These are phyloP conservation scores for Naganishia liquefaciens DNA, from an alignment of 1,284 basidiomycete species.

Conservation along the genomic window DNA sequence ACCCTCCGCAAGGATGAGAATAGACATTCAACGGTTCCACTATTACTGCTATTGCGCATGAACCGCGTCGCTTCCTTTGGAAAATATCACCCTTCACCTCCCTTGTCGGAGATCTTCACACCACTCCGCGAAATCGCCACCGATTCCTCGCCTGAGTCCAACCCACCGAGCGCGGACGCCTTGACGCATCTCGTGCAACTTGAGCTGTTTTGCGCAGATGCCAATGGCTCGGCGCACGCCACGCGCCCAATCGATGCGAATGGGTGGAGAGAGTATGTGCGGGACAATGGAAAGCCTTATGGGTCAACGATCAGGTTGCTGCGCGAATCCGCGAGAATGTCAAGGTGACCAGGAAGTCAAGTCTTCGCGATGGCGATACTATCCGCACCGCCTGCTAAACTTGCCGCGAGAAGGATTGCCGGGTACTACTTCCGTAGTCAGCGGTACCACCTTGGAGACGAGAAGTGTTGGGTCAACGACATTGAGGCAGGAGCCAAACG, in stretches of 20 bases:
- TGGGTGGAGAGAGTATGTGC: slow-evolving; percentile 49
- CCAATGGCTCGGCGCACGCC: slow-evolving; percentile 48
- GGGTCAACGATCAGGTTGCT: slow-evolving; percentile 46
- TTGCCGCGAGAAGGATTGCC: slow-evolving; percentile 44
- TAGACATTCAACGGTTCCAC: slow-evolving; percentile 40
- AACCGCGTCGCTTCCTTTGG: slow-evolving; percentile 45
- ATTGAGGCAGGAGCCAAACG: slow-evolving; percentile 48
- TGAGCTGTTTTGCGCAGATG: slow-evolving; percentile 51
- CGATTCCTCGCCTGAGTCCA: slow-evolving; percentile 34
- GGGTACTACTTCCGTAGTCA: slow-evolving; percentile 53
- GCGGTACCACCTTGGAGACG: slow-evolving; percentile 52
- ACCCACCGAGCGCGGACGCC: slow-evolving; percentile 40
- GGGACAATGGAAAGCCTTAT: slow-evolving; percentile 53
- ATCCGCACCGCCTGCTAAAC: slow-evolving; percentile 8
- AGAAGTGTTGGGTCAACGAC: slow-evolving; percentile 55
- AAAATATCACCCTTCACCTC: slow-evolving; percentile 45
- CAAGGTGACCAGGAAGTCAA: slow-evolving; percentile 43
- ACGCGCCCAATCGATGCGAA: slow-evolving; percentile 45
- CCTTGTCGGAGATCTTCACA: slow-evolving; percentile 45
- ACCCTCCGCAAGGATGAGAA: slow-evolving; percentile 47
- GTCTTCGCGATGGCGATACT: slow-evolving; percentile 21
- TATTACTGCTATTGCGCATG: slow-evolving; percentile 37
- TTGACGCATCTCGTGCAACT: slow-evolving; percentile 46
- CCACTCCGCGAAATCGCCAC: slow-evolving; percentile 48
- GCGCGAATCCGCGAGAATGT: slow-evolving; percentile 51